These are phyloP conservation scores for Andalucia godoyi DNA, from an alignment of 78 protist genomes.

Conservation along the genomic window DNA sequence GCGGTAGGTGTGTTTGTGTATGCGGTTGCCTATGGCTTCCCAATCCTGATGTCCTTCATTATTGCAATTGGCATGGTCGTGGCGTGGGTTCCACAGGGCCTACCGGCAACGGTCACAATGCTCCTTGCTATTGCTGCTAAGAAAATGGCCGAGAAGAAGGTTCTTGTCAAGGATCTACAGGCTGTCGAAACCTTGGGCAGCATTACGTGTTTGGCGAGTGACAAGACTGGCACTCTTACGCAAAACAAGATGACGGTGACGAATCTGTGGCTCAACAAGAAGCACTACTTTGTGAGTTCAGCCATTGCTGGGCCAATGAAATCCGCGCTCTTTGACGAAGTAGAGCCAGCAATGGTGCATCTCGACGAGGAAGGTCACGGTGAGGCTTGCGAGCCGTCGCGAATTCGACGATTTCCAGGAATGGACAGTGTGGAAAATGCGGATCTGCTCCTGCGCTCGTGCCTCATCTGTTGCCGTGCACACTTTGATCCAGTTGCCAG, in stretches of 20 bases:
- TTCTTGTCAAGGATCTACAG: constrained; percentile 43
- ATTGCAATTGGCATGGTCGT: constrained; percentile 48
- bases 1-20: constrained; percentile 52
- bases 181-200: constrained; percentile 56
- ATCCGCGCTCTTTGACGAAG: too few species aligned
- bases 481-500: too few species aligned
- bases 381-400: too few species aligned
- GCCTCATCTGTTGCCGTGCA: too few species aligned
- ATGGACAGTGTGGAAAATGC: too few species aligned
- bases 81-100: constrained; percentile 67
- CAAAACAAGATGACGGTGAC: constrained; percentile 59
- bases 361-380: too few species aligned
- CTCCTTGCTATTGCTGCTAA: constrained; percentile 15
- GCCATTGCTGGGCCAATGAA: too few species aligned
- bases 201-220: constrained; percentile 31
- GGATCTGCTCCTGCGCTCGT: too few species aligned
- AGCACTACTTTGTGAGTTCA: too few species aligned
- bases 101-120: constrained; percentile 47
- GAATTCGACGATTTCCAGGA: too few species aligned
- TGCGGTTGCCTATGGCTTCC: constrained; percentile 36
- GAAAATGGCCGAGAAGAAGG: constrained; percentile 29
- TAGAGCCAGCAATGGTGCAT: too few species aligned
- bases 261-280: too few species aligned
- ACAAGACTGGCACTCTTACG: constrained; percentile 73
- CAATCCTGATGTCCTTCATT: constrained; percentile 10